phyloP scores from a whole-genome alignment of 208 protist genomes.

The Naegleria fowleri region DNA sequence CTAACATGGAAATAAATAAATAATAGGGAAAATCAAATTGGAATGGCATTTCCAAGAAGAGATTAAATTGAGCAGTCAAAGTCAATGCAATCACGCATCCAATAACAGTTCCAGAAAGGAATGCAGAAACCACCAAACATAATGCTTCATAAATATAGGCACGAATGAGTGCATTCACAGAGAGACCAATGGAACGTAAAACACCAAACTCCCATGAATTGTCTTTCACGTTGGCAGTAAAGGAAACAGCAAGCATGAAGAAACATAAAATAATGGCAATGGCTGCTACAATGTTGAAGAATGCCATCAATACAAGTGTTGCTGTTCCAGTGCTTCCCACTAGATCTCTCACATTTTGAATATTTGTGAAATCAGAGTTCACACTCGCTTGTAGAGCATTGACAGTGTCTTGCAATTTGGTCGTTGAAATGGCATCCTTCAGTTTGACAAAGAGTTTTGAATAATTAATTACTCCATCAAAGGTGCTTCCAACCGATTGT shows the following conservation, averaged over 20 bases:
- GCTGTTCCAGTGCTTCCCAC: conserved; percentile 54
- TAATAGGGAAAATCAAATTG: conserved; percentile 73
- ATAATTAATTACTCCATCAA: conserved; percentile 39
- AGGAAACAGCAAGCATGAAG: conserved; percentile 89
- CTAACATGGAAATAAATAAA: conserved; percentile 65
- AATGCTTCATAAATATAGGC: conserved; percentile 86
- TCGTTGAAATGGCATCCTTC: conserved; percentile 37
- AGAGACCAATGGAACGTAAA: conserved; percentile 79
- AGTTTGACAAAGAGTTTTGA: conserved; percentile 63
- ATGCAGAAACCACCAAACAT: conserved; percentile 74
- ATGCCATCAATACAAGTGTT: conserved; percentile 66
- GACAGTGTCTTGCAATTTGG: conserved; percentile 58
- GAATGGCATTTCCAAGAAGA: conserved; percentile 78
- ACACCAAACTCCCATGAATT: conserved; percentile 88
- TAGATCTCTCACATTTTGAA: conserved; percentile 48
- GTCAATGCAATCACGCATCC: conserved; percentile 68
- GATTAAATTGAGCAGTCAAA: conserved; percentile 70
- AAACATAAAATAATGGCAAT: conserved; percentile 80
- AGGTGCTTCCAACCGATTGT: background rate
- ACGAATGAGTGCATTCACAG: conserved; percentile 63
- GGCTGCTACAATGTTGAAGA: conserved; percentile 83
- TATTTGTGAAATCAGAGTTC: conserved; percentile 50
- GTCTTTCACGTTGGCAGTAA: conserved; percentile 85
- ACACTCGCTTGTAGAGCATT: conserved; percentile 68
- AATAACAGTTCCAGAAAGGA: conserved; percentile 63